Evolutionary conservation across 23 red algal genomes (phyloP), one percentile per base, ranked within the genome.

Genomic region (Porphyridium purpureum): DNA sequence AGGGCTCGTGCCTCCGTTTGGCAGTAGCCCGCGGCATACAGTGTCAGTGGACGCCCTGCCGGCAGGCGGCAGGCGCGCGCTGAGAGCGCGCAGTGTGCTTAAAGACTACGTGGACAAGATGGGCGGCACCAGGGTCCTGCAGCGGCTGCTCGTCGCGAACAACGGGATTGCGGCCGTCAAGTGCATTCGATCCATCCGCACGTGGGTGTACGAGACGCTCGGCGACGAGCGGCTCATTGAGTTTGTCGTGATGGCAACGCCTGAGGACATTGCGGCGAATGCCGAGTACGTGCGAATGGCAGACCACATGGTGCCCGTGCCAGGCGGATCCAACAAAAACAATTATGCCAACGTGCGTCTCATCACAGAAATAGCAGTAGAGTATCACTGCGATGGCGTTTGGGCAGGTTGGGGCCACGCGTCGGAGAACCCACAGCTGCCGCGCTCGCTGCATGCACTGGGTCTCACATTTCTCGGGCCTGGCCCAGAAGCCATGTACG

Each of bases 111-210:
- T 90, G 40, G 49, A 55, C 21, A 49, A 50, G 17, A 52, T 62
- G 24, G 64, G 59, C 25, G 82, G 82, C 31, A 65, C 58, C 27
- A 50, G 70, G 28, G 47, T 62, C 15, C 77, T 90, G 35, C 60
- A 67, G 21, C 71, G 78, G 67, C 55, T 98, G 32, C 66, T 98
- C 21, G 72, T 98, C 1, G 90, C 90, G 5, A 98, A 98, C 73
- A 98, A 98, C 62, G 90, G 90, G 19, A 98, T 98, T 15, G 90
- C 90, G 7, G 90, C 90, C n/a, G 90, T 98, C 57, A 98, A 98
- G 53, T 69, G 69, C 31, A 98, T 98, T 46, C 79, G 90, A 7
- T 82, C 73, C 57, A 98, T 98, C 46, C 77, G 90, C 41, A 35
- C 60, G 49, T 98, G 90, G 90, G 46, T 63, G 6, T 98, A 98